Evolutionary conservation across 2,329 filamentous ascomycete species (phyloP).

Genomic region (Neurospora crassa): DNA sequence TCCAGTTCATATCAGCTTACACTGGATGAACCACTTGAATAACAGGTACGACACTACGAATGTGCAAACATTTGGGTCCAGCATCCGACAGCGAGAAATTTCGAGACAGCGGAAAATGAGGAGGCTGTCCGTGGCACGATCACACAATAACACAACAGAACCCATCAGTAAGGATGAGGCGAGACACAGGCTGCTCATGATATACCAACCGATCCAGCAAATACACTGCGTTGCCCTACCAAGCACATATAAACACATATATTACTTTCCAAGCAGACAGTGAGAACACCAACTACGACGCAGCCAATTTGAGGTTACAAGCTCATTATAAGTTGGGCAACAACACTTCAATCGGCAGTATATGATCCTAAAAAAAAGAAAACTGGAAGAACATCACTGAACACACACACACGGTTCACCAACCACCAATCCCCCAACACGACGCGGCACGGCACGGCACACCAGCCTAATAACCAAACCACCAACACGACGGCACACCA

Average conservation of each 20-base stretch:
- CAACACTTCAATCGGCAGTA: not conserved
- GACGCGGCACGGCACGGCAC: slow-evolving; percentile 1
- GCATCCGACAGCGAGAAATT: not conserved
- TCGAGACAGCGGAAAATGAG: not conserved
- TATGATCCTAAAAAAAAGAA: not conserved
- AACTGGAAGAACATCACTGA: not conserved
- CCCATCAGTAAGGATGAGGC: not conserved
- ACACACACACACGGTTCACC: not conserved
- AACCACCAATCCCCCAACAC: not conserved
- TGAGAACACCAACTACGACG: not conserved
- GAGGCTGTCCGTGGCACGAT: not conserved
- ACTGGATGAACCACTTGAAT: not conserved
- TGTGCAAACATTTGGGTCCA: not conserved
- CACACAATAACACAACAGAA: not conserved
- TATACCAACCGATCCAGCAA: not conserved
- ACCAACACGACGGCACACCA: not conserved
- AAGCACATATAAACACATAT: not conserved
- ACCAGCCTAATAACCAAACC: not conserved
- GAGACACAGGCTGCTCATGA: not conserved
- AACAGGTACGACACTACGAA: not conserved
- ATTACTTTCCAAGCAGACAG: not conserved
- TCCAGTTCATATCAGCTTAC: not conserved
- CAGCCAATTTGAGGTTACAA: not conserved
- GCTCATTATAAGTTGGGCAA: not conserved
- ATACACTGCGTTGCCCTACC: not conserved